Base-by-base conservation (phyloP, 2,329 filamentous ascomycete genomes). In the Orbilia brochopaga region DNA sequence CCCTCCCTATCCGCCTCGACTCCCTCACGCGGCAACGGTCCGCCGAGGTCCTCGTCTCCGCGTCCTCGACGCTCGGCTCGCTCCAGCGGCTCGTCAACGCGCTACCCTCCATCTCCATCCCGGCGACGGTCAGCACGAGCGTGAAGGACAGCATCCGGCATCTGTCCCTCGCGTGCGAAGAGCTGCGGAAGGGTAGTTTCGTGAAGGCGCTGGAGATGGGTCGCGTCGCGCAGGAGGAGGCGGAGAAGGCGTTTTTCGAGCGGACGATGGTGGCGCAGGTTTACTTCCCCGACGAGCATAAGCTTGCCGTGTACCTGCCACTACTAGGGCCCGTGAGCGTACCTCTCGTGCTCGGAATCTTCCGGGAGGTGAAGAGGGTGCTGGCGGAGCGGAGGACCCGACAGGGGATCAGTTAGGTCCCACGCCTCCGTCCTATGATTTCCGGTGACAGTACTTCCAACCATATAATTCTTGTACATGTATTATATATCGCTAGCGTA, bases 191-290 rank as follows among this genome's bases (percentile, higher is more conserved):
- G 24, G 86, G 86, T 1, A 81, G 81, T 2, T 88, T 87, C 75
- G 84, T 87, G 27, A 79, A 80, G 5, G 92, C 92, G 0, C 81
- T 99, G 42, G 85, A 88, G 73, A 88, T 93, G 78, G 93, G 93
- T 0, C 86, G 90, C 8, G 86, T 91, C 52, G 94, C 94, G 4
- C 92, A 97, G 80, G 85, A 86, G 1, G 91, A 95, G 78, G 93
- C 92, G 0, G 94, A 99, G 79, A 87, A 89, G 72, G 93, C 93
- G 0, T 99, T 99, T 80, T 99, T 99, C 76, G 94, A 99, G 80
- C 96, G 96, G 81, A 96, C 90, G 78, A 99, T 99, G 94, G 94
- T 99, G 11, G 94, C 92, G 0, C 94, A 97, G 81, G 88, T 97
- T 1, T 99, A 97, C 80, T 99, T 99, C 79, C 94, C 94, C 0